Conservation (phyloP, 108 stramenopile species). For the Pseudonitzschia delicatissima region DNA sequence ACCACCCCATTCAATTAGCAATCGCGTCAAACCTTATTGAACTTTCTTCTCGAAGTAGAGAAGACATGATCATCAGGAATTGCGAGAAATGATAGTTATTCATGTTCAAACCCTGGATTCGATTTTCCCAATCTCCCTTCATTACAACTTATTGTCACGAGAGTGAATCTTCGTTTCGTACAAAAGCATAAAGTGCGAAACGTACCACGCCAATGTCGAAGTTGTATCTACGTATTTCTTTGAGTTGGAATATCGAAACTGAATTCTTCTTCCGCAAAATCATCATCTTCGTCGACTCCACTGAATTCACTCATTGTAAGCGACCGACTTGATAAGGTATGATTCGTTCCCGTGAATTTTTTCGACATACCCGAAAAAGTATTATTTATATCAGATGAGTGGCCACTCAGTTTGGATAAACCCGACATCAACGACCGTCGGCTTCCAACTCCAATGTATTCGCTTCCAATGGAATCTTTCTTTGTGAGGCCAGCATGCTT, state of each 20-base stretch:
- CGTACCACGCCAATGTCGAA: too few relatives aligned
- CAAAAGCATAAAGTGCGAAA: too few relatives aligned
- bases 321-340: constrained; percentile 48
- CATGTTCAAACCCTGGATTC: too few relatives aligned
- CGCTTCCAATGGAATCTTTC: constrained; percentile 11
- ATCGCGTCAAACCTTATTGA: too few relatives aligned
- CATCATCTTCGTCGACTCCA: constrained; percentile 28
- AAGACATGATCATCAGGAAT: too few relatives aligned
- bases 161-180: too few relatives aligned
- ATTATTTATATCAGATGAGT: constrained; percentile 19
- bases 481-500: not conserved
- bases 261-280: constrained; percentile 24
- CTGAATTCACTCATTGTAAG: constrained; percentile 48
- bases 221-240: not conserved
- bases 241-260: constrained; percentile 15
- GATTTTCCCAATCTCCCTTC: too few relatives aligned
- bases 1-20: too few relatives aligned
- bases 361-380: constrained; percentile 38
- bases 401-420: constrained; percentile 39
- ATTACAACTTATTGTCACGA: too few relatives aligned
- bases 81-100: too few relatives aligned
- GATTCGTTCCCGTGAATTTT: constrained; percentile 23
- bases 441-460: constrained; percentile 28
- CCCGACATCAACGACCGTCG: constrained; percentile 54
- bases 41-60: too few relatives aligned